Base-by-base conservation (phyloP, 768 basidiomycete genomes). In the Suillus luteus region DNA sequence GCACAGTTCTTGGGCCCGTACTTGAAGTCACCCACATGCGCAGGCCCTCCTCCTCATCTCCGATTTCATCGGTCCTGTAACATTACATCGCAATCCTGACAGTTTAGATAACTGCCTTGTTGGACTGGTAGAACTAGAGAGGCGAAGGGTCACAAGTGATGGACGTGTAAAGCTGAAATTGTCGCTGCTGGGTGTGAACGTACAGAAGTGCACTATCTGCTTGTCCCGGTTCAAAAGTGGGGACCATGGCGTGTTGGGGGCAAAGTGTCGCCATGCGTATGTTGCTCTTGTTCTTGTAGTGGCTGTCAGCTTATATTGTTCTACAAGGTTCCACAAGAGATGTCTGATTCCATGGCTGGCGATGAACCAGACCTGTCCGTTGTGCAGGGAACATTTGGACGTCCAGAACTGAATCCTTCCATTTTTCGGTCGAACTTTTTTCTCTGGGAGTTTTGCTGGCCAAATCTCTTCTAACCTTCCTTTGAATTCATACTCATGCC, bases 131-230 rank as follows among this genome's bases (percentile, higher is more conserved):
- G 84, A 85, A 66, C 78, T 91, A 15, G 77, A 83, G 72, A 83
- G 88, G 24, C 80, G 84, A 60, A 82, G 91, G 27, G 80, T 81
- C 55, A 85, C 84, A 55, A 79, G 79, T 66, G 84, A 90, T 68
- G 90, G 91, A 6, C 86, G 86, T 49, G 80, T 86, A 61, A 92
- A 92, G 77, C 69, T 91, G 52, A 93, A 91, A 77, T 74, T 92
- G 57, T 79, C 81, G 9, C 72, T 92, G 58, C 76, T 90, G 22
- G 91, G 87, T 44, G 78, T 82, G 15, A 69, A 79, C 1, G 90
- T 93, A 40, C 85, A 88, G 66, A 85, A 85, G 69, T 93, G 92
- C 73, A 83, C 86, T 46, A 87, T 92, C 58, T 93, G 92, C 71
- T 76, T 91, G 72, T 82, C 81, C 55, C 88, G 88, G 75, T 93